Conservation (phyloP, 2,329 filamentous ascomycete genomes). For the Alternaria ventricosa region DNA sequence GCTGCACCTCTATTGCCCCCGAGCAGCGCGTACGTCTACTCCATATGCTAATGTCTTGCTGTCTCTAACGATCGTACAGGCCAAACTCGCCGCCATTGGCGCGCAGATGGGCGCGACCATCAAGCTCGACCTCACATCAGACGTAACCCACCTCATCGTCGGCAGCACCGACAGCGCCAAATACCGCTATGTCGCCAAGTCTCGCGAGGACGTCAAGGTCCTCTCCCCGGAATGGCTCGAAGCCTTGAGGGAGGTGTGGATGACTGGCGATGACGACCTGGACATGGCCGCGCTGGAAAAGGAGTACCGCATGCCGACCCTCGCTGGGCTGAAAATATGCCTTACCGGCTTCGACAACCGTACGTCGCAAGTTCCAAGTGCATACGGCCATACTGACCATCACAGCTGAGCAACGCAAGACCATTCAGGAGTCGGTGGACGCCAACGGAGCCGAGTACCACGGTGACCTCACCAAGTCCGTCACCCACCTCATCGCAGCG, state of each 20-base stretch:
- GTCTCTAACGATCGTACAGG: slow-evolving; percentile 40
- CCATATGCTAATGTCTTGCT: background rate
- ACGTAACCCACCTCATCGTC: slow-evolving; percentile 93
- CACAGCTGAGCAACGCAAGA: slow-evolving; percentile 68
- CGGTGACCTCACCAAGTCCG: slow-evolving; percentile 82
- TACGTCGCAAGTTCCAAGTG: slow-evolving; percentile 43
- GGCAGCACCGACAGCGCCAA: slow-evolving; percentile 90
- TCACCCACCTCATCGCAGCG: slow-evolving; percentile 86
- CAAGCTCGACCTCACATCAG: slow-evolving; percentile 91
- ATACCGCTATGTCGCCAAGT: slow-evolving; percentile 92
- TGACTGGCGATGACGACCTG: slow-evolving; percentile 75
- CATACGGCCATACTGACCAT: slow-evolving; percentile 31
- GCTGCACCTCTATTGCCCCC: slow-evolving; percentile 83
- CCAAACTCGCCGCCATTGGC: slow-evolving; percentile 68
- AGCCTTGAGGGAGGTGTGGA: slow-evolving; percentile 80
- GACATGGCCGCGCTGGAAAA: slow-evolving; percentile 74
- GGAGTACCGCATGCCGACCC: slow-evolving; percentile 67
- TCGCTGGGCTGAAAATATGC: slow-evolving; percentile 69
- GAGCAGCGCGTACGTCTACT: slow-evolving; percentile 70
- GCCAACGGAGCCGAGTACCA: slow-evolving; percentile 82
- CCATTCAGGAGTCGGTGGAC: slow-evolving; percentile 71
- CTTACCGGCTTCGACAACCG: slow-evolving; percentile 74
- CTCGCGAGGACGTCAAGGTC: slow-evolving; percentile 83
- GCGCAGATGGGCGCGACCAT: slow-evolving; percentile 84
- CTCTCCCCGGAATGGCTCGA: slow-evolving; percentile 86